These are phyloP conservation scores for Lasiodiplodia hormozganensis DNA, from an alignment of 2,329 filamentous ascomycete species.

Conservation along the genomic window DNA sequence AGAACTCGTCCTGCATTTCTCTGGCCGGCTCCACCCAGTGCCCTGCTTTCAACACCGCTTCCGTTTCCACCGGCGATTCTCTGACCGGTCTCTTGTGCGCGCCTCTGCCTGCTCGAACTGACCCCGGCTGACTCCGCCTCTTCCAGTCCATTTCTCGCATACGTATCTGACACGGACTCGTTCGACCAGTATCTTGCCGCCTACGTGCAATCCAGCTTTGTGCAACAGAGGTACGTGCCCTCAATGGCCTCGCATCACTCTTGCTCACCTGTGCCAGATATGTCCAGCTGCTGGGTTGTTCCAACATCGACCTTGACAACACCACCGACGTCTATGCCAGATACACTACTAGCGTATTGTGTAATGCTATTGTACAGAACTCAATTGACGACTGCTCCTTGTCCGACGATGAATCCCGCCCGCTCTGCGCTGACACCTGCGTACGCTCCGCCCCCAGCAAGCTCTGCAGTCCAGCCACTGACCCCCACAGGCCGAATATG, in stretches of 20 bases:
- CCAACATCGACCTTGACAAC: constrained; percentile 76
- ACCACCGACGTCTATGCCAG: constrained; percentile 86
- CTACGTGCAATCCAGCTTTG: constrained; percentile 78
- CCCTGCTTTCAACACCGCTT: constrained; percentile 74
- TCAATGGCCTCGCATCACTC: neutral
- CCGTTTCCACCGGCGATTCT: constrained; percentile 68
- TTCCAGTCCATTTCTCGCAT: constrained; percentile 80
- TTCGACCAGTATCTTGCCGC: constrained; percentile 78
- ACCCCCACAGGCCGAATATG: constrained; percentile 71
- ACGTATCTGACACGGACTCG: constrained; percentile 74
- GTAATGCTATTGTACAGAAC: constrained; percentile 92
- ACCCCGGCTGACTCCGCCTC: constrained; percentile 29
- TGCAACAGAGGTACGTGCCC: constrained; percentile 73
- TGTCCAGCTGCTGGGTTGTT: constrained; percentile 79
- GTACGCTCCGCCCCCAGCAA: constrained; percentile 58
- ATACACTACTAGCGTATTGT: constrained; percentile 90
- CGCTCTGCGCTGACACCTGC: constrained; percentile 89
- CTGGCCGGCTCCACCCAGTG: constrained; percentile 74
- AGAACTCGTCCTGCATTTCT: constrained; percentile 63
- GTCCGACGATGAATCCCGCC: constrained; percentile 67
- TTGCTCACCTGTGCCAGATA: constrained; percentile 66
- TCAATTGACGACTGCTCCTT: constrained; percentile 75
- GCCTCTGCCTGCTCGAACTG: neutral
- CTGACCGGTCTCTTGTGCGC: constrained; percentile 69
- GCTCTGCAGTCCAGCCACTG: neutral